Evolutionary conservation across 345 rosid genomes (phyloP).

Genomic region (Lumnitzera littorea): DNA sequence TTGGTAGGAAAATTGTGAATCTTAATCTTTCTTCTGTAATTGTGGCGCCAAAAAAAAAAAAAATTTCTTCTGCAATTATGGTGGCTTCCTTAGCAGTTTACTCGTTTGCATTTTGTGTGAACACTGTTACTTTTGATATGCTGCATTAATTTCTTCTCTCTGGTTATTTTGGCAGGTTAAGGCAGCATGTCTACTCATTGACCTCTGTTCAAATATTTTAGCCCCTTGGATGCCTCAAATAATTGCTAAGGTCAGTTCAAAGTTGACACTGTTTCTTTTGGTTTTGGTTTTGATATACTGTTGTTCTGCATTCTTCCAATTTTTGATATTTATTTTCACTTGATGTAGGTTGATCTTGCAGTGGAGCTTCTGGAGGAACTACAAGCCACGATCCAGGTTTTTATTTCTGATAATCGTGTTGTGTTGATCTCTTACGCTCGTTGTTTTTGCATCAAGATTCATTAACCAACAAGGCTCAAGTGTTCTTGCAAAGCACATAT

Average conservation of each 20-base stretch:
- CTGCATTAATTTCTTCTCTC: conserved; percentile 7
- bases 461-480: too few relatives aligned
- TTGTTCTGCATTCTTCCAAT: conserved; percentile 1
- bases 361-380: conserved; percentile 79
- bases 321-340: conserved; percentile 6
- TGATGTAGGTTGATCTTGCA: conserved; percentile 56
- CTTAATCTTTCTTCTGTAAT: too few relatives aligned
- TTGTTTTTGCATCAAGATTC: too few relatives aligned
- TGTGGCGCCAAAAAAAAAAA: too few relatives aligned
- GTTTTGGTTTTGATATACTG: background rate
- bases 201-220: conserved; percentile 62
- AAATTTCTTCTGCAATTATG: too few relatives aligned
- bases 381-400: conserved; percentile 67
- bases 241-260: conserved; percentile 60
- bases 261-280: conserved; percentile 3
- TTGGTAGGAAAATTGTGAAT: too few relatives aligned
- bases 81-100: too few relatives aligned
- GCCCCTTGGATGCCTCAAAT: conserved; percentile 76
- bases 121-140: background rate
- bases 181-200: conserved; percentile 75
- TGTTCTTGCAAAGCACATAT: too few relatives aligned
- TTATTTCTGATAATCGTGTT: background rate
- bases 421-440: background rate
- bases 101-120: too few relatives aligned
- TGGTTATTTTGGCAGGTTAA: conserved; percentile 48